phyloP scores from a whole-genome alignment of 2,329 filamentous ascomycete genomes.

The Esteya vermicola region DNA sequence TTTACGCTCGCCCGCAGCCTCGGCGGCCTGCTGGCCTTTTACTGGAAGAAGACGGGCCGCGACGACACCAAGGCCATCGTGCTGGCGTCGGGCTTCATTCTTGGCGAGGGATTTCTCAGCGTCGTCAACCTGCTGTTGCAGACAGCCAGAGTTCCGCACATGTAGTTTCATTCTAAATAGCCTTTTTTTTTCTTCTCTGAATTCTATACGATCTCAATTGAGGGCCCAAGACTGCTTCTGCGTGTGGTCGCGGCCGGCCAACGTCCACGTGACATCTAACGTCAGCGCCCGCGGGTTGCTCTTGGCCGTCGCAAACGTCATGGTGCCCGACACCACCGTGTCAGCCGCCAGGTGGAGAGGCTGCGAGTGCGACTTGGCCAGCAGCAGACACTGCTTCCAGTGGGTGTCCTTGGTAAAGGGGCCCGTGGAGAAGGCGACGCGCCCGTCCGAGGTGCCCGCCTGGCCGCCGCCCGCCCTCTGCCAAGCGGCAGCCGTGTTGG shows the following conservation, averaged over 20 bases:
- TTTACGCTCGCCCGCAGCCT: conserved; percentile 83
- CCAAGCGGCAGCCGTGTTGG: conserved; percentile 47
- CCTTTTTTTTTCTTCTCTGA: not conserved
- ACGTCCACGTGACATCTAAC: conserved; percentile 32
- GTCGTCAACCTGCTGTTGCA: conserved; percentile 81
- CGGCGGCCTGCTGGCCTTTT: conserved; percentile 62
- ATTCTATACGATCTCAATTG: conserved; percentile 2
- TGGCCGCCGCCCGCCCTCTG: conserved; percentile 27
- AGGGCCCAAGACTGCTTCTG: conserved; percentile 32
- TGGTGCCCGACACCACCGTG: conserved; percentile 47
- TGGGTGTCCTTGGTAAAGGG: conserved; percentile 67
- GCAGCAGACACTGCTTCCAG: conserved; percentile 73
- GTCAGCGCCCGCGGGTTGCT: conserved; percentile 56
- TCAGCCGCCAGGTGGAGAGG: conserved; percentile 31
- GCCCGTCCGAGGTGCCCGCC: conserved; percentile 51
- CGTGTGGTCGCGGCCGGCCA: not conserved
- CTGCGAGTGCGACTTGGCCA: conserved; percentile 46
- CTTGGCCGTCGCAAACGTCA: conserved; percentile 56
- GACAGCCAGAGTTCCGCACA: conserved; percentile 31
- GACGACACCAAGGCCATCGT: conserved; percentile 71
- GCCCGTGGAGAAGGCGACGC: conserved; percentile 79
- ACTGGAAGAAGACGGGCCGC: conserved; percentile 48
- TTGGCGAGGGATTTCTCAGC: conserved; percentile 83
- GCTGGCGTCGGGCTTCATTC: conserved; percentile 76
- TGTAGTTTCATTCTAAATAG: not conserved